These are phyloP conservation scores for Pichia rugopelliculosa DNA, from an alignment of 805 yeast genomes.

Conservation along the genomic window DNA sequence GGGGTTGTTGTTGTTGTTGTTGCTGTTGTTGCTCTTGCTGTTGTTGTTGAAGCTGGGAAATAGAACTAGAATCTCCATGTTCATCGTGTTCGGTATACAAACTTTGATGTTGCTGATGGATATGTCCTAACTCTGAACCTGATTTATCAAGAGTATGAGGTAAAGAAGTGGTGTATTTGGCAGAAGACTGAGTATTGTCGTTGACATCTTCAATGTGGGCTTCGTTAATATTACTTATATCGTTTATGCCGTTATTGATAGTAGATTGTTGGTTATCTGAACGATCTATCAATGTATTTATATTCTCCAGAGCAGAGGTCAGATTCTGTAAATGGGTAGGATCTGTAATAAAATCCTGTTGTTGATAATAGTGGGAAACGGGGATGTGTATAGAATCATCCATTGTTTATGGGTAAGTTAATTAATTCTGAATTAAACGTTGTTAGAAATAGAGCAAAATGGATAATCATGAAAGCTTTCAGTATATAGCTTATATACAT, in stretches of 20 bases:
- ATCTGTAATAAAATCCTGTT: conserved; percentile 1
- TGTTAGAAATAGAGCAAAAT: no score
- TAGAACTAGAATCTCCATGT: neutral
- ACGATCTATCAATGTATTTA: conserved; percentile 2
- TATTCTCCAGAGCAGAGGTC: conserved; percentile 2
- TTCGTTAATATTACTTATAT: neutral
- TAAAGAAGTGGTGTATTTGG: neutral
- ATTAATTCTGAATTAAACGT: no score
- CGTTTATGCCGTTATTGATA: neutral
- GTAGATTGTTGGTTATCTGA: neutral
- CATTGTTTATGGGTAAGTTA: no score
- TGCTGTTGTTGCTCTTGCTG: neutral
- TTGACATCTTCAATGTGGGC: neutral
- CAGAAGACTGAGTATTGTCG: neutral
- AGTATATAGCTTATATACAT: no score
- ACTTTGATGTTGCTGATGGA: neutral
- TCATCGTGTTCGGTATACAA: neutral
- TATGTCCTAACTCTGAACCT: neutral
- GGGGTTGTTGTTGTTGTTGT: neutral
- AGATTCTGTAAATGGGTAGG: neutral
- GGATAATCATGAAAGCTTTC: no score
- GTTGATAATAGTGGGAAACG: conserved; percentile 5
- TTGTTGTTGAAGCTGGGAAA: neutral
- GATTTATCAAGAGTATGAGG: neutral
- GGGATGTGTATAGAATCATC: conserved; percentile 8